A percentile compares a stretch with the other conserved stretches of the same genome.
phyloP scores from a whole-genome alignment of 2,329 filamentous ascomycete genomes.

The Lasiodiplodia sp. region DNA sequence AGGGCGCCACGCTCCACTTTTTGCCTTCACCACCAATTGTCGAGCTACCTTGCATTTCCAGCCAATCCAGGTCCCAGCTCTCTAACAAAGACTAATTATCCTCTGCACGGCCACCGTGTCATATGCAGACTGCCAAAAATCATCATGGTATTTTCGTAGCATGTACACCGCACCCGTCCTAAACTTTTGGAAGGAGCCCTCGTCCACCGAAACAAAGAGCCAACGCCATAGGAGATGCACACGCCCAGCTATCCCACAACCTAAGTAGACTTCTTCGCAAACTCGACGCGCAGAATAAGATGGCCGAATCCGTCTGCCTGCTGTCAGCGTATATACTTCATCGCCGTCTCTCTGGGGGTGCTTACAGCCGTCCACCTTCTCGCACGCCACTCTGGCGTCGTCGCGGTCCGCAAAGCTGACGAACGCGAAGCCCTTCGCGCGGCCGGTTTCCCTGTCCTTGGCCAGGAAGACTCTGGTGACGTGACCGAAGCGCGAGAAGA shows the following conservation, averaged over 20 bases:
- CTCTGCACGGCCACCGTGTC: slow-evolving; percentile 11
- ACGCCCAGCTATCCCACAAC: slow-evolving; percentile 22
- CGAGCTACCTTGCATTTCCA: not conserved
- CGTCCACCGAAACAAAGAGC: slow-evolving; percentile 28
- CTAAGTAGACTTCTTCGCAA: slow-evolving; percentile 70
- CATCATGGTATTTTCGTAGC: slow-evolving; percentile 28
- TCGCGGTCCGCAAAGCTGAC: slow-evolving; percentile 92
- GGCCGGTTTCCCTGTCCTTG: slow-evolving; percentile 94
- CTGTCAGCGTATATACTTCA: not conserved
- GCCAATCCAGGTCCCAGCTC: not conserved
- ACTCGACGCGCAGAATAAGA: slow-evolving; percentile 85
- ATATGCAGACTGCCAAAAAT: slow-evolving; percentile 16
- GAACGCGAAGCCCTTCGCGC: slow-evolving; percentile 98
- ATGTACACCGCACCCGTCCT: slow-evolving; percentile 20
- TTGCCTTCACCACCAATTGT: slow-evolving; percentile 2
- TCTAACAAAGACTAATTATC: not conserved
- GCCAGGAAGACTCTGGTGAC: slow-evolving; percentile 97
- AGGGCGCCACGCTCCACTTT: slow-evolving; percentile 15
- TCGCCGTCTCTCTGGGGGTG: not conserved
- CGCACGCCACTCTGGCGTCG: slow-evolving; percentile 90
- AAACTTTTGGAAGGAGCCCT: slow-evolving; percentile 27
- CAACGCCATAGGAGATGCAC: slow-evolving; percentile 30
- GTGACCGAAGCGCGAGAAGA: slow-evolving; percentile 97
- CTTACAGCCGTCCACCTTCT: slow-evolving; percentile 90
- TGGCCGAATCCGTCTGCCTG: slow-evolving; percentile 73